Conservation (phyloP, 2,329 filamentous ascomycete genomes). For the Rutstroemia sydowiana region DNA sequence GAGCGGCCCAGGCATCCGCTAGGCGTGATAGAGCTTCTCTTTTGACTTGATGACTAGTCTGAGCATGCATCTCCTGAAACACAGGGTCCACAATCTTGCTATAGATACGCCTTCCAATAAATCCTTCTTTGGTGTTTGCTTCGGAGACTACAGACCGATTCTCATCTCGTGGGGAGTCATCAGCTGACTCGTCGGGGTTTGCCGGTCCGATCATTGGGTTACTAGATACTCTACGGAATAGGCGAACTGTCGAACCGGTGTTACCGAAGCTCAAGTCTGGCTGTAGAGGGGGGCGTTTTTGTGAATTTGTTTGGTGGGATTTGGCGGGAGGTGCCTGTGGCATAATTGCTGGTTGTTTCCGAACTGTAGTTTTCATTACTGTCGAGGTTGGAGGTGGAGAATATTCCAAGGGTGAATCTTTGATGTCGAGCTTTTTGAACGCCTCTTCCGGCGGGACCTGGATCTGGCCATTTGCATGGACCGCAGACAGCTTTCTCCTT, state of each 20-base stretch:
- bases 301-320: slow-evolving; percentile 22
- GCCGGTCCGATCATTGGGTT: slow-evolving; percentile 33
- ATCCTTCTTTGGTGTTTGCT: slow-evolving; percentile 68
- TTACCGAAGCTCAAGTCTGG: slow-evolving; percentile 93
- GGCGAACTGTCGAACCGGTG: slow-evolving; percentile 80
- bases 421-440: slow-evolving; percentile 52
- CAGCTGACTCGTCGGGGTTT: slow-evolving; percentile 21
- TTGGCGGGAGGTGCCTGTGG: slow-evolving; percentile 27
- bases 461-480: slow-evolving; percentile 38
- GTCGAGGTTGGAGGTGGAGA: slow-evolving; percentile 48
- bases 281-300: slow-evolving; percentile 66
- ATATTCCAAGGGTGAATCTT: slow-evolving; percentile 51
- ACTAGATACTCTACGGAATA: slow-evolving; percentile 84
- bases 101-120: slow-evolving; percentile 75
- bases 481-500: slow-evolving; percentile 49
- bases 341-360: slow-evolving; percentile 32
- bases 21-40: slow-evolving; percentile 77
- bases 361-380: slow-evolving; percentile 51
- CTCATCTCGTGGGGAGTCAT: slow-evolving; percentile 42
- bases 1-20: slow-evolving; percentile 74
- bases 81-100: slow-evolving; percentile 74
- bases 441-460: slow-evolving; percentile 43
- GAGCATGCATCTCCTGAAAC: slow-evolving; percentile 79
- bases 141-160: slow-evolving; percentile 54
- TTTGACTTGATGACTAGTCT: slow-evolving; percentile 62